Evolutionary conservation across 2,329 filamentous ascomycete genomes (phyloP), one percentile per base, ranked within the genome.

Genomic region (Paraconiothyrium sp.): DNA sequence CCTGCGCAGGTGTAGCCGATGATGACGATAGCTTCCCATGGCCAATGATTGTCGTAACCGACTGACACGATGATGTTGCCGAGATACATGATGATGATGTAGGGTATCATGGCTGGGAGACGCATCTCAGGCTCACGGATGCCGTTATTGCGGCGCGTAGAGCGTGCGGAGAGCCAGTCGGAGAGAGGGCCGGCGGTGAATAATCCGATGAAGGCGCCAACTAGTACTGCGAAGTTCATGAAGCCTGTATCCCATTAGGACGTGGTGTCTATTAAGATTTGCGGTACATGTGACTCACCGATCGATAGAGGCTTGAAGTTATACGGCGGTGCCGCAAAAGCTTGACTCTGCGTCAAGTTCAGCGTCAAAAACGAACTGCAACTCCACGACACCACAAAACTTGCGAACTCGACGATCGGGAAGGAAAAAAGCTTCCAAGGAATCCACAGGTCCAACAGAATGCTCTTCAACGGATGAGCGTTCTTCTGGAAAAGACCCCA

Each of bases 391-490:
- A 89, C 86, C 30, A 88, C 83, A 66, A 90, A 89, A 16, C 85
- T 82, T 0, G 88, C 81, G 60, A 88, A 87, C 64, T 89, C 83
- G 46, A 90, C 84, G 60, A 90, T 89, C 0, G 88, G 88, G 73
- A 87, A 90, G 0, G 81, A 67, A 70, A 88, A 85, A 0, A 90
- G 79, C 67, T 89, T 88, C 83, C 85, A 88, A 0, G 88, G 88
- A 8, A 86, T 81, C 83, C 84, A 88, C 24, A 90, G 79, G 66
- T 88, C 86, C 34, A 82, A 73, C 1, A 85, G 46, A 32, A 89
- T 78, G 24, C 79, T 81, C 66, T 78, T 79, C 64, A 78, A 76
- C 0, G 81, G 79, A 51, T 85, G 78, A 1, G 82, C 76, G 65
- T 82, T 84, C 0, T 79, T 71, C 61, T 86, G 84, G 72, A 80